These are phyloP conservation scores for Psilocybe subaeruginosa DNA, from an alignment of 768 basidiomycete genomes.

Conservation along the genomic window DNA sequence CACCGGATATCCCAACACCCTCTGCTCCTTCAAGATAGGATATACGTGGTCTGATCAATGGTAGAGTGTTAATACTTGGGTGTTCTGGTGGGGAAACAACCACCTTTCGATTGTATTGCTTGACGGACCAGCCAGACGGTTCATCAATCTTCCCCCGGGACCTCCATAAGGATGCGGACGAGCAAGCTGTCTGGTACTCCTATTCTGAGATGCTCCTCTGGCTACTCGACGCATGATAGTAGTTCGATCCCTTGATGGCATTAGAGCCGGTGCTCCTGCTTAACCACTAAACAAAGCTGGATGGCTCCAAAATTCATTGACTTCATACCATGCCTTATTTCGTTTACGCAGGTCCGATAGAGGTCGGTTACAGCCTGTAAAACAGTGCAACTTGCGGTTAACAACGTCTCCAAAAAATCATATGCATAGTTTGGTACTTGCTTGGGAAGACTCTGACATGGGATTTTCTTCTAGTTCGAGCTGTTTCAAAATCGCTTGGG, in stretches of 20 bases:
- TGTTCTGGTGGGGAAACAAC: neutral
- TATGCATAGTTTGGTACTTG: neutral
- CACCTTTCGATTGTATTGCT: neutral
- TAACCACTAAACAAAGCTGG: neutral
- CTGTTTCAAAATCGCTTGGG: no score
- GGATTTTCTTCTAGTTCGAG: no score
- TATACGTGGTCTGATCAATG: neutral
- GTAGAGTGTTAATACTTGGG: neutral
- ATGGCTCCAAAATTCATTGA: neutral
- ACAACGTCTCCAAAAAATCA: no score
- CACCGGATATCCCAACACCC: neutral
- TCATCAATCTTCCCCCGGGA: neutral
- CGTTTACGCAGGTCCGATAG: neutral
- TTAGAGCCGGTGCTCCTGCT: neutral
- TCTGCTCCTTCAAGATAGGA: neutral
- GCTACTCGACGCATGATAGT: neutral
- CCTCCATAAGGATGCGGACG: neutral
- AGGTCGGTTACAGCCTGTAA: neutral
- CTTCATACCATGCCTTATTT: neutral
- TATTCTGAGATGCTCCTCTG: neutral
- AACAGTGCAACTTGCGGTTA: neutral
- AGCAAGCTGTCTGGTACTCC: neutral
- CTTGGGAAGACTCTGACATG: neutral
- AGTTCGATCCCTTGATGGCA: neutral
- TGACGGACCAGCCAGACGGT: neutral